Conservation (phyloP, 805 yeast species). For the Starmerella vitae region DNA sequence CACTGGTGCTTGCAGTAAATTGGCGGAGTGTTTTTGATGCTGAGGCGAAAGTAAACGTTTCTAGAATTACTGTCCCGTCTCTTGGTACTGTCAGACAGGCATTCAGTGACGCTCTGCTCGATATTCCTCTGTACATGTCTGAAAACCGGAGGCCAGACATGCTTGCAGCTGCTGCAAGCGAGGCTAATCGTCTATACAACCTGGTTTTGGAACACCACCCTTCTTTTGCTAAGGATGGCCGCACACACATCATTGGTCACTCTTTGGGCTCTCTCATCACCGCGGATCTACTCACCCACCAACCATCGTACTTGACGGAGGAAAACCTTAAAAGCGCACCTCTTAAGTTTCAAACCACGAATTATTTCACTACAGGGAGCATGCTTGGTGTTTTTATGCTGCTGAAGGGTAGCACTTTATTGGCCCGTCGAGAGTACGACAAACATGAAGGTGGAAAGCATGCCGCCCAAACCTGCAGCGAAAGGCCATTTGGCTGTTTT, state of each 20-base stretch:
- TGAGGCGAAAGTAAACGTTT: slow-evolving; percentile 39
- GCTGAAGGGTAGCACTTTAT: slow-evolving; percentile 11
- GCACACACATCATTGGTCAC: slow-evolving; percentile 68
- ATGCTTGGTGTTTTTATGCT: slow-evolving; percentile 22
- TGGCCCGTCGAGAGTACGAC: slow-evolving; percentile 11
- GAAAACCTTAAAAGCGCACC: slow-evolving; percentile 26
- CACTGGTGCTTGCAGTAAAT: slow-evolving; percentile 55
- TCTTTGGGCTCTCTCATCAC: slow-evolving; percentile 75
- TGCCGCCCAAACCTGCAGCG: not conserved
- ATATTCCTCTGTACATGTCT: slow-evolving; percentile 67
- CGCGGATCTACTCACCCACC: slow-evolving; percentile 50
- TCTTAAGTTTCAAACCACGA: slow-evolving; percentile 57
- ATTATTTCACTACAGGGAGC: slow-evolving; percentile 37
- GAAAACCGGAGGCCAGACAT: slow-evolving; percentile 46
- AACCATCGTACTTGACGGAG: slow-evolving; percentile 25
- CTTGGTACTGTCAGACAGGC: slow-evolving; percentile 62
- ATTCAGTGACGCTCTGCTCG: slow-evolving; percentile 75
- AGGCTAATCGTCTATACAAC: slow-evolving; percentile 55
- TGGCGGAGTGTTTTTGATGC: slow-evolving; percentile 60
- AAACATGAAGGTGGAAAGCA: not conserved
- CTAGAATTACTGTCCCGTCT: slow-evolving; percentile 64
- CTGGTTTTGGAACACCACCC: slow-evolving; percentile 57
- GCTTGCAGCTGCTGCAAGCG: slow-evolving; percentile 48
- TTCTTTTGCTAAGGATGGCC: slow-evolving; percentile 33
- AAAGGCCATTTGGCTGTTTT: slow-evolving; percentile 36